These are phyloP conservation scores for Phalaenopsis hybrid DNA, from an alignment of 116 monocot genomes.

Conservation along the genomic window DNA sequence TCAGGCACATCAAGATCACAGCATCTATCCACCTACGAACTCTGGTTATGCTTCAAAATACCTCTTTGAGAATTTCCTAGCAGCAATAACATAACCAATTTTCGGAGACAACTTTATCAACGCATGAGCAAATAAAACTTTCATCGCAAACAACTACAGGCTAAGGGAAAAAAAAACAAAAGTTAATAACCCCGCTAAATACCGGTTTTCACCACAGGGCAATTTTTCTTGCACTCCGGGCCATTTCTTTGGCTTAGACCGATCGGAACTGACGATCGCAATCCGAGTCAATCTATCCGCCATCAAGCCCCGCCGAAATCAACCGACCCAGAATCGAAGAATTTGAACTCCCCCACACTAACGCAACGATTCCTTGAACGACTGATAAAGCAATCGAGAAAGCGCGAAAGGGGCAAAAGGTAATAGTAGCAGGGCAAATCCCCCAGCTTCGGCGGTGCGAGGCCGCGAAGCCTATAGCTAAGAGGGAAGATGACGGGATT, in stretches of 20 bases:
- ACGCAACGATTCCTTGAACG: background rate
- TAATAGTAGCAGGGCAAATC: no score
- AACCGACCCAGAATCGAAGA: background rate
- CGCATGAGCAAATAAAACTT: background rate
- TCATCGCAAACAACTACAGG: background rate
- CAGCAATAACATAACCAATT: background rate
- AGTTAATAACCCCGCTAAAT: background rate
- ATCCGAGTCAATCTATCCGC: conserved; percentile 53
- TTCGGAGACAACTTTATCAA: background rate
- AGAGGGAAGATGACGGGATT: no score
- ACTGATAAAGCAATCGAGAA: background rate
- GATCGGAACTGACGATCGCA: conserved; percentile 48
- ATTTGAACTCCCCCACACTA: background rate
- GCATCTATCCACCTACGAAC: background rate
- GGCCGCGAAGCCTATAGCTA: no score
- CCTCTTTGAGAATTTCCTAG: background rate
- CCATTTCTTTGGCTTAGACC: conserved; percentile 55
- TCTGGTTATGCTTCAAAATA: background rate
- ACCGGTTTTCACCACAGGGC: conserved; percentile 55
- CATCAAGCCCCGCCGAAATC: conserved; percentile 14
- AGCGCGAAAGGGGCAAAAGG: background rate
- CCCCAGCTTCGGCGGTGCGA: no score
- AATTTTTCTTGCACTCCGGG: conserved; percentile 52
- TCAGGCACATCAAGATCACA: background rate
- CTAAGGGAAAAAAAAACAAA: background rate